A percentile compares a stretch with the other conserved stretches of the same genome.
phyloP scores from a whole-genome alignment of 2,329 filamentous ascomycete species.

The Penicillium janthinellum region DNA sequence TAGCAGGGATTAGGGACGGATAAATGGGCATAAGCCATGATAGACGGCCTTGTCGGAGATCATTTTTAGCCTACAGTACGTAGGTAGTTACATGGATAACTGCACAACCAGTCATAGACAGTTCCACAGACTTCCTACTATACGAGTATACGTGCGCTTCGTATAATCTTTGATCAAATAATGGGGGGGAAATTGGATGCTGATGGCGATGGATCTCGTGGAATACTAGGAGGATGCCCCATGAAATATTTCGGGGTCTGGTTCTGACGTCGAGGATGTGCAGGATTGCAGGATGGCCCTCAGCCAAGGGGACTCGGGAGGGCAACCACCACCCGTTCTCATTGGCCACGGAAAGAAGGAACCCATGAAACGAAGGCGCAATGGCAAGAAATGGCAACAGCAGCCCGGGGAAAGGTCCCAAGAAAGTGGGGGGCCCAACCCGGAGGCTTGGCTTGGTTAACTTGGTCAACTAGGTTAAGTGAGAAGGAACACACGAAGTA shows the following conservation, averaged over 20 bases:
- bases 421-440: neutral
- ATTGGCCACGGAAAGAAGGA: constrained; percentile 4
- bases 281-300: neutral
- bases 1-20: neutral
- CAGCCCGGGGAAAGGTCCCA: constrained; percentile 3
- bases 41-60: neutral
- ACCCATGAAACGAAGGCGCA: neutral
- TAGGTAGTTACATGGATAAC: neutral
- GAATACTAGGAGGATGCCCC: neutral
- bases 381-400: constrained; percentile 1
- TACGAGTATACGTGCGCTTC: too few relatives aligned
- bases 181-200: neutral
- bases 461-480: too few relatives aligned
- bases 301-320: too few relatives aligned
- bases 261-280: neutral
- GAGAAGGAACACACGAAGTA: too few relatives aligned
- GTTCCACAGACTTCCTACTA: too few relatives aligned
- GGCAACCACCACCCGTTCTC: neutral
- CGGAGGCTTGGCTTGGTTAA: neutral
- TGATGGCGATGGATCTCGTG: neutral
- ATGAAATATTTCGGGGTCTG: neutral
- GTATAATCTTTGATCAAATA: neutral
- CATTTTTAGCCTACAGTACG: neutral
- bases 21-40: neutral
- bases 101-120: too few relatives aligned